A percentile compares a stretch with the other conserved stretches of the same genome.
Conservation (phyloP, 2,329 filamentous ascomycete genomes). For the Cladosporium phlei region DNA sequence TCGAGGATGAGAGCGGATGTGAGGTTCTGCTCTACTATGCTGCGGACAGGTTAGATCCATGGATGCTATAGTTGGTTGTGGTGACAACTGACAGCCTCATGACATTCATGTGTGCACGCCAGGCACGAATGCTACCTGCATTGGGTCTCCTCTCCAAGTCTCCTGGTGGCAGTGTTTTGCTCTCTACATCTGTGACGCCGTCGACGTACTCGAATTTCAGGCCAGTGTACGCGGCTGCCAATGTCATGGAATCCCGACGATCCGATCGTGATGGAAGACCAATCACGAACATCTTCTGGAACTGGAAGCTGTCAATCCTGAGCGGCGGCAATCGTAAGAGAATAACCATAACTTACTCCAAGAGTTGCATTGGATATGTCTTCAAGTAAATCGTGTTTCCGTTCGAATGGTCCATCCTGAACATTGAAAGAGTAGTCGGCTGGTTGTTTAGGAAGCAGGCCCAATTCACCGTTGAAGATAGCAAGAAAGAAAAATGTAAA, state of each 20-base stretch:
- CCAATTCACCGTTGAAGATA: not conserved
- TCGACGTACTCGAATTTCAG: slow-evolving; percentile 45
- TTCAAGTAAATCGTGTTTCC: slow-evolving; percentile 27
- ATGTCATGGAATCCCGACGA: slow-evolving; percentile 47
- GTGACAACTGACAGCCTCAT: slow-evolving; percentile 17
- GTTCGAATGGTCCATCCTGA: not conserved
- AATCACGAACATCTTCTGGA: slow-evolving; percentile 50
- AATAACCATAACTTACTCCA: not conserved
- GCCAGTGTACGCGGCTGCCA: slow-evolving; percentile 45
- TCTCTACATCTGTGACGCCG: slow-evolving; percentile 37
- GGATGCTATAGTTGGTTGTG: not conserved
- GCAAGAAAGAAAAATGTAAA: not conserved
- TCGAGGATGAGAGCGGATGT: slow-evolving; percentile 42
- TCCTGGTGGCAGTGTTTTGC: slow-evolving; percentile 32
- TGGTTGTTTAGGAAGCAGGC: not conserved
- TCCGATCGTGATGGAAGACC: slow-evolving; percentile 50
- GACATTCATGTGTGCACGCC: slow-evolving; percentile 27
- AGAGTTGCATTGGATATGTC: slow-evolving; percentile 5
- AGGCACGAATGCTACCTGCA: slow-evolving; percentile 18
- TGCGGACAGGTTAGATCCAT: too few species aligned
- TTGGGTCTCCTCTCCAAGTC: slow-evolving; percentile 26
- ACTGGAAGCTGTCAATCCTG: slow-evolving; percentile 35
- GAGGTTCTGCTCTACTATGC: slow-evolving; percentile 32
- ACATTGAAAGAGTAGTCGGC: not conserved
- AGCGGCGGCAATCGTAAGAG: too few species aligned